Conservation (phyloP, 805 yeast species). For the Diddensiella santjacobensis region DNA sequence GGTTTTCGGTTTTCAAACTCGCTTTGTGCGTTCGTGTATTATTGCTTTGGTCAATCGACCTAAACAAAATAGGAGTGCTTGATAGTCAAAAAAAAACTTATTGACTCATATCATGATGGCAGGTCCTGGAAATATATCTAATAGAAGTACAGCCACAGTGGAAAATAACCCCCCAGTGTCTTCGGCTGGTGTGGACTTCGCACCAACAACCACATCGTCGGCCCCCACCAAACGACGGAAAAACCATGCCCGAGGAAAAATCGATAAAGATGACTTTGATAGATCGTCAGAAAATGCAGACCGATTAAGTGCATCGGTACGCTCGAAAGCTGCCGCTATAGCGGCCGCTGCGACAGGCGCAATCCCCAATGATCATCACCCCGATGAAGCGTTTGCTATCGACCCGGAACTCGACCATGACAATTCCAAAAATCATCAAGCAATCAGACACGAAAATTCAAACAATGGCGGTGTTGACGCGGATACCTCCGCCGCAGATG, state of each 20-base stretch:
- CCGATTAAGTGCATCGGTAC: not conserved
- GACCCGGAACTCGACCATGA: not conserved
- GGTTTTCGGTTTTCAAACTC: no score
- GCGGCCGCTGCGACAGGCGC: slow-evolving; percentile 7
- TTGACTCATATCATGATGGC: no score
- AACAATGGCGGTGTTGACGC: not conserved
- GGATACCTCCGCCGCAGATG: not conserved
- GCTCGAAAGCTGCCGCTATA: slow-evolving; percentile 7
- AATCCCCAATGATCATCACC: not conserved
- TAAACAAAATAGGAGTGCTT: no score
- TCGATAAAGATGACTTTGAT: not conserved
- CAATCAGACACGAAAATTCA: no score
- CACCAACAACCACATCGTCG: not conserved
- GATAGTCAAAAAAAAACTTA: no score
- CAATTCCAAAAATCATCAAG: no score
- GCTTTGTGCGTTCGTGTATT: no score
- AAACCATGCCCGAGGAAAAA: not conserved
- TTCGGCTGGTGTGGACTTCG: not conserved
- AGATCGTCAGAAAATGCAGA: not conserved
- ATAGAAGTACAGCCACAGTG: no score
- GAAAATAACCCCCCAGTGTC: not conserved
- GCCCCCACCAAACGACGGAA: not conserved
- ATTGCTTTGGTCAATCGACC: no score
- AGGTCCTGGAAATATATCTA: not conserved
- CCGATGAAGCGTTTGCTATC: not conserved